Evolutionary conservation across 78 protist species (phyloP).

Genomic region (Dictyostelium firmibasis): DNA sequence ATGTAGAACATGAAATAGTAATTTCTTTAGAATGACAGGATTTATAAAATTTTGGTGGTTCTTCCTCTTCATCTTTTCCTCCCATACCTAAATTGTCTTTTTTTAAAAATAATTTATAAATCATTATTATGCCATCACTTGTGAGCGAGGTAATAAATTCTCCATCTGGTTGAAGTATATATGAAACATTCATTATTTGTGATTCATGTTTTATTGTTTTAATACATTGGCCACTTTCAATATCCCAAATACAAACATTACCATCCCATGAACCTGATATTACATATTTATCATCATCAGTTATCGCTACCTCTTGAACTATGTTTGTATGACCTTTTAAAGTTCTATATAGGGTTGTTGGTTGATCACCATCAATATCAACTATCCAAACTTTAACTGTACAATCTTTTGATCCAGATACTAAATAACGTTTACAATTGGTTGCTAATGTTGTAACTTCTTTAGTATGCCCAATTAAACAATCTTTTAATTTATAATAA

Average conservation of each 20-base stretch:
- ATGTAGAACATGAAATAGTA: background rate
- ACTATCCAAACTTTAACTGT: background rate
- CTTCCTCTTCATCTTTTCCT: background rate
- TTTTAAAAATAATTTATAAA: background rate
- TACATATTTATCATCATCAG: background rate
- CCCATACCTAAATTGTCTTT: background rate
- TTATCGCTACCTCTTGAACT: background rate
- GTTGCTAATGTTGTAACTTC: background rate
- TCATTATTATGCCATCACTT: background rate
- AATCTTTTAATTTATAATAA: background rate
- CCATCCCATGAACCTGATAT: background rate
- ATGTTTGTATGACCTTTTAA: background rate
- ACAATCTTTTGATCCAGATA: background rate
- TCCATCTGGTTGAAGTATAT: background rate
- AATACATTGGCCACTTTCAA: background rate
- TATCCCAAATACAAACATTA: background rate
- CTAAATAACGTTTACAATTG: background rate
- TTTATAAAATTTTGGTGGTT: background rate
- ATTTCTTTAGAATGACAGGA: background rate
- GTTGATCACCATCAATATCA: background rate
- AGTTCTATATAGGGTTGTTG: background rate
- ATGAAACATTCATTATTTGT: background rate
- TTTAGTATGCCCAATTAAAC: background rate
- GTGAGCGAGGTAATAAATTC: background rate
- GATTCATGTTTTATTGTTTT: background rate